Evolutionary conservation across 2,329 filamentous ascomycete species (phyloP), one percentile per base, ranked within the genome.

Genomic region (Colletotrichum horii): DNA sequence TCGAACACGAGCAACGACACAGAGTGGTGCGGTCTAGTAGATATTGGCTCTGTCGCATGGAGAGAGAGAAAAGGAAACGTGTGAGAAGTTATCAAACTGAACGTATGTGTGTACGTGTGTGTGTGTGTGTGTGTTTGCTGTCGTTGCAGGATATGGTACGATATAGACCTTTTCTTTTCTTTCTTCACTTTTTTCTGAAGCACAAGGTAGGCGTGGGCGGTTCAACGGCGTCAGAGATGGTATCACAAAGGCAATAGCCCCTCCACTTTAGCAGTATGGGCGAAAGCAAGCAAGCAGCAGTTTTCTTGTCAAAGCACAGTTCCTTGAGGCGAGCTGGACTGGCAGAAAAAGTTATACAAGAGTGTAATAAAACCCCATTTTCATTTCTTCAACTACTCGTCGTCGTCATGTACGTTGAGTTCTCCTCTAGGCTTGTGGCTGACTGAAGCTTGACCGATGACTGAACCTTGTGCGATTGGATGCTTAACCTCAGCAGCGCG

Each of bases 141-240:
- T 30, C 64, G 48, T 65, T 26, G n/a, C 61, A 15, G 74, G 70
- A 65, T 36, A 56, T 30, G 58, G 58, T 67, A 76, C 74, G 74
- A 73, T 65, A 76, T 69, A 76, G 70, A 76, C 32, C 52, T 16
- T 32, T 36, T 16, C 15, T 36, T 52, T 56, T 19, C 14, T 32
- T 32, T 32, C 11, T 61, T 28, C 28, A 30, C 19, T 26, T 32
- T 22, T 43, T 70, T 4, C 56, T 56, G n/a, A 8, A 55, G 52
- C 22, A 67, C n/a, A 52, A 15, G 34, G 8, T 28, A n/a, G 58
- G 32, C 22, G 11, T 58, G 67, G 5, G 16, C 52, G 66, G 56
- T 58, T 36, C n/a, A 26, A 36, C 12, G 67, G 67, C 55, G 67
- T 28, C 64, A 36, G 60, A 65, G 68, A 71, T 16, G 68, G 66